These are phyloP conservation scores for Arthrobotrys entomopaga DNA, from an alignment of 2,329 filamentous ascomycete genomes.

Conservation along the genomic window DNA sequence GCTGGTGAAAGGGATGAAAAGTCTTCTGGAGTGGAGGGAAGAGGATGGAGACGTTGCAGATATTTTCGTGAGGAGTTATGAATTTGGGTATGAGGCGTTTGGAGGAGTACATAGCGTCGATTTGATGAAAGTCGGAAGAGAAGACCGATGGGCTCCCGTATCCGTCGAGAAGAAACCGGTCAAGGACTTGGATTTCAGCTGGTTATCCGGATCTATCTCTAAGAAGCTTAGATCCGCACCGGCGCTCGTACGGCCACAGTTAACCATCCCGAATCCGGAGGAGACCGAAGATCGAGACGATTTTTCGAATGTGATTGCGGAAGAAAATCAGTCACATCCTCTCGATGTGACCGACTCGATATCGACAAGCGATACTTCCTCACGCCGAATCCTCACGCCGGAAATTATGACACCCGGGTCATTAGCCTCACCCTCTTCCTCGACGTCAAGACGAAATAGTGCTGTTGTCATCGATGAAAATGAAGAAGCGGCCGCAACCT, in stretches of 20 bases:
- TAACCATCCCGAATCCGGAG: slow-evolving; percentile 9
- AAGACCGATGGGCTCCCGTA: slow-evolving; percentile 43
- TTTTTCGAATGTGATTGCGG: slow-evolving; percentile 35
- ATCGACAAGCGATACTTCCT: slow-evolving; percentile 51
- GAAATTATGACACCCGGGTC: slow-evolving; percentile 32
- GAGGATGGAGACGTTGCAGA: slow-evolving; percentile 80
- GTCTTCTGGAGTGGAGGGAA: slow-evolving; percentile 79
- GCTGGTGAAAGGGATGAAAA: slow-evolving; percentile 77
- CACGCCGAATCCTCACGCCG: slow-evolving; percentile 33
- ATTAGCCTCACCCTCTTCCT: slow-evolving; percentile 28
- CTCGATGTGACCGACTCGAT: slow-evolving; percentile 37
- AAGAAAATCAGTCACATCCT: slow-evolving; percentile 20
- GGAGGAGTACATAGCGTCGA: slow-evolving; percentile 68
- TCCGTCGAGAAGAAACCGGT: slow-evolving; percentile 44
- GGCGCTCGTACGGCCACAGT: slow-evolving; percentile 3
- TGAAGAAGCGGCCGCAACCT: slow-evolving; percentile 48
- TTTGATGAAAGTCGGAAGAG: slow-evolving; percentile 64
- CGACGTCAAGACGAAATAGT: slow-evolving; percentile 32
- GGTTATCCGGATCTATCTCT: slow-evolving; percentile 15
- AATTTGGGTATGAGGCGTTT: slow-evolving; percentile 76
- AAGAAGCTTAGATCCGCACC: slow-evolving; percentile 11
- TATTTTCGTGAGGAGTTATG: slow-evolving; percentile 83
- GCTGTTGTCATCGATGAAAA: slow-evolving; percentile 44
- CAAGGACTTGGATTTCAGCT: slow-evolving; percentile 16
- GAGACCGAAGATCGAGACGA: slow-evolving; percentile 27